Evolutionary conservation across 2,329 filamentous ascomycete genomes (phyloP).

Genomic region (Aspergillus sclerotialis): DNA sequence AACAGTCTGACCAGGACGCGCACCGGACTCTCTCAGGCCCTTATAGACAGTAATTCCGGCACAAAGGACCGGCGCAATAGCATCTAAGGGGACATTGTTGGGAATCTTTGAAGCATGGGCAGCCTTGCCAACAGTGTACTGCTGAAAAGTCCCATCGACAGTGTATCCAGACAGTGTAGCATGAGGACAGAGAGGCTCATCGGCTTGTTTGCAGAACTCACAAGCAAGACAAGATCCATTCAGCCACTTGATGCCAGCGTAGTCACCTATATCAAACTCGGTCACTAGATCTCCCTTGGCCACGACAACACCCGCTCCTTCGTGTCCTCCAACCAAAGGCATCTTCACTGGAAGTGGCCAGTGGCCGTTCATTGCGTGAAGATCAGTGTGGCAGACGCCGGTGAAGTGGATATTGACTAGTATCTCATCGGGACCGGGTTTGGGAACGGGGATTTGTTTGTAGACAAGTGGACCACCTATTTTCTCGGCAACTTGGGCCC

Average conservation of each 20-base stretch:
- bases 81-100: constrained; percentile 68
- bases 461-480: constrained; percentile 58
- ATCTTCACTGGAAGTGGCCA: constrained; percentile 81
- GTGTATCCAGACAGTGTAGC: constrained; percentile 81
- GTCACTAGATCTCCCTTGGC: constrained; percentile 68
- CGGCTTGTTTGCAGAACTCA: constrained; percentile 70
- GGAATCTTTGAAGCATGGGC: constrained; percentile 77
- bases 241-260: constrained; percentile 87
- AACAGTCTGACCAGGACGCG: constrained; percentile 66
- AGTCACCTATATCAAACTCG: constrained; percentile 73
- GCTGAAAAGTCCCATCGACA: constrained; percentile 87
- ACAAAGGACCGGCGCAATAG: constrained; percentile 72
- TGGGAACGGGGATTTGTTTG: constrained; percentile 64
- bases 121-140: constrained; percentile 84
- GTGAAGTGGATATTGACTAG: constrained; percentile 87
- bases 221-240: constrained; percentile 81
- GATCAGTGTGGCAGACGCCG: constrained; percentile 85
- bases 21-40: constrained; percentile 78
- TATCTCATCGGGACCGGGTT: constrained; percentile 82
- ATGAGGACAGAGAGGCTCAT: constrained; percentile 76
- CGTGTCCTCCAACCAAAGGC: constrained; percentile 75
- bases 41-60: constrained; percentile 87
- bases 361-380: constrained; percentile 76
- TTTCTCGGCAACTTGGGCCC: constrained; percentile 85
- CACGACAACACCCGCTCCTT: constrained; percentile 76